Base-by-base conservation (phyloP, 768 basidiomycete species). In the Suillus americanus region DNA sequence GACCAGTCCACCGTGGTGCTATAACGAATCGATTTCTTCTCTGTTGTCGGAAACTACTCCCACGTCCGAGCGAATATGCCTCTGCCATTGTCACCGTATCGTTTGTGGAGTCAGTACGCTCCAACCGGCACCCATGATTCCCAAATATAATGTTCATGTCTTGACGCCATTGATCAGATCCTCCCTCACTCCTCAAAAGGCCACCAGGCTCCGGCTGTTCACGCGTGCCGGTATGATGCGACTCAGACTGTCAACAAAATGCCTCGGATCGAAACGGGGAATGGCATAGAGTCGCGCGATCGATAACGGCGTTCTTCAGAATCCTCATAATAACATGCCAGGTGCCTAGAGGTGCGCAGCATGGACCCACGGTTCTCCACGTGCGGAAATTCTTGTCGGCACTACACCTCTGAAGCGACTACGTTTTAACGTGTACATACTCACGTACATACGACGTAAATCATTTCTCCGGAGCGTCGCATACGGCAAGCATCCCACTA, bases 261-360 rank as follows among this genome's bases (percentile, higher is more conserved):
- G 53, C 54, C 54, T 56, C 54, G 54, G 54, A 56, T 56, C 54
- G 54, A 23, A 56, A 13, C n/a, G 30, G n/a, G 33, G 54, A 20
- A 28, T 51, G 25, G 14, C 48, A 8, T 8, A 16, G 9, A 54
- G 30, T 54, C 30, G 53, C 30, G 30, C 10, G 33, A 37, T 37
- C 12, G 35, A 37, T 55, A 13, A 8, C 6, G 35, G 13, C 3
- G 35, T 55, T 37, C 35, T 13, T 37, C n/a, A 7, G n/a, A 20
- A 53, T 33, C 20, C 18, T 53, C 18, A 1, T 53, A 33, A 53
- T 30, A 33, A 20, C 33, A 53, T 18, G 16, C 30, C 5, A 20
- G 51, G 30, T 33, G 10, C 30, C 51, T 30, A 20, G 16, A 53
- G 16, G 16, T 28, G 5, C 7, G 25, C 3, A 14, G 23, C 13